Base-by-base conservation (phyloP, 169 alveolate species). In the Condylostoma magnum region DNA sequence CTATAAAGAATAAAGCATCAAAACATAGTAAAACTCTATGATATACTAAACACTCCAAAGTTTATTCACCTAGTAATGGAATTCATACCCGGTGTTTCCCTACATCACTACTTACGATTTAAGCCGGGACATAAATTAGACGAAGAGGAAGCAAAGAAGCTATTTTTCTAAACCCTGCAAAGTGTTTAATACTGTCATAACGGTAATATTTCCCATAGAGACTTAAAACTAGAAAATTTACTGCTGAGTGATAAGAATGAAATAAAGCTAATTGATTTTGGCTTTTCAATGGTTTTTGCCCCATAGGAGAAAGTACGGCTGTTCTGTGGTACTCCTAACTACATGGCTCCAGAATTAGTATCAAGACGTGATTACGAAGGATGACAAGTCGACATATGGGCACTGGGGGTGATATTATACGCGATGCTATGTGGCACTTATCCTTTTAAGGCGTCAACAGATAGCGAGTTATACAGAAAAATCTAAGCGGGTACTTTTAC, bases 181-280 rank as follows among this genome's bases (percentile, higher is more conserved):
- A 94, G 92, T 12, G 76, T 89, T 28, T 28, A 67, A 8, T 85
- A 89, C 52, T 85, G 92, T 51, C 95, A 89, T 50, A 80, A 67
- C 18, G 69, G 77, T 27, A 78, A 79, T 20, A 63, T 89, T 5
- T 80, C 90, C 0, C 95, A 89, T 70, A 73, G 93, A 69, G 95
- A 89, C 65, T 67, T 89, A 38, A 85, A 85, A 56, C 76, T 83
- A 6, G 95, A 85, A 73, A 89, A 89, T 50, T 65, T 82, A 30
- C 60, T 82, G 47, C 70, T 76, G 15, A 65, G 50, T 33, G 20
- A 20, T 5, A 25, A 67, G 20, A 46, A 67, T 5, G 68, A 79
- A 34, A 83, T 89, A 50, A 92, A 92, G 60, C 72, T 92, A 4
- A 90, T 87, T 6, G 96, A 92, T 77, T 92, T 92, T 84, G 96